A percentile compares a stretch with the other conserved stretches of the same genome.
Conservation (phyloP, 345 rosid species). For the Eucalyptus virginea region DNA sequence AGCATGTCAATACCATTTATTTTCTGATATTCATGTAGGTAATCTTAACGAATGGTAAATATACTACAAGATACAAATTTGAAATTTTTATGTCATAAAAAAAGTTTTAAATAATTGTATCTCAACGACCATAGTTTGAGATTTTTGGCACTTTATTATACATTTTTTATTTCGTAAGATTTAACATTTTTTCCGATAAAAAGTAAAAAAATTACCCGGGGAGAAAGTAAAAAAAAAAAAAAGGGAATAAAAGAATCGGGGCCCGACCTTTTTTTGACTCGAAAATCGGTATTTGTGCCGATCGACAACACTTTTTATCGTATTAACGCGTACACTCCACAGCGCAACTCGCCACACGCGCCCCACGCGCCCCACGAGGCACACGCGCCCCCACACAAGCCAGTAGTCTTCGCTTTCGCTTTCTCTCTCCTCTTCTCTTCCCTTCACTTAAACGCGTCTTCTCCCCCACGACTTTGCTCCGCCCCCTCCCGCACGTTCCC, state of each 20-base stretch:
- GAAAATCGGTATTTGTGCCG: background rate
- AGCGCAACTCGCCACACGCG: background rate
- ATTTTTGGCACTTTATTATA: too few species aligned
- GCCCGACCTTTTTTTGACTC: background rate
- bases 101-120: background rate
- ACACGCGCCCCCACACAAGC: background rate
- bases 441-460: background rate
- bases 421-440: too few species aligned
- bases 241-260: background rate
- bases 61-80: accelerated
- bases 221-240: too few species aligned
- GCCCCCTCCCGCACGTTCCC: background rate
- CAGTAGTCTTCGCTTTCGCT: background rate
- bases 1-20: too few species aligned
- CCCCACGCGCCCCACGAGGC: too few species aligned
- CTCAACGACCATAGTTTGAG: accelerated
- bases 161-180: background rate
- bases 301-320: background rate
- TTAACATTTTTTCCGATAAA: background rate
- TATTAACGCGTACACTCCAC: background rate
- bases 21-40: accelerated
- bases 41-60: background rate
- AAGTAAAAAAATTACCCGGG: background rate
- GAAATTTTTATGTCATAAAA: too few species aligned
- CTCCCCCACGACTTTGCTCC: background rate